These are phyloP conservation scores for Sclerotinia minor DNA, from an alignment of 2,329 filamentous ascomycete genomes.

Conservation along the genomic window DNA sequence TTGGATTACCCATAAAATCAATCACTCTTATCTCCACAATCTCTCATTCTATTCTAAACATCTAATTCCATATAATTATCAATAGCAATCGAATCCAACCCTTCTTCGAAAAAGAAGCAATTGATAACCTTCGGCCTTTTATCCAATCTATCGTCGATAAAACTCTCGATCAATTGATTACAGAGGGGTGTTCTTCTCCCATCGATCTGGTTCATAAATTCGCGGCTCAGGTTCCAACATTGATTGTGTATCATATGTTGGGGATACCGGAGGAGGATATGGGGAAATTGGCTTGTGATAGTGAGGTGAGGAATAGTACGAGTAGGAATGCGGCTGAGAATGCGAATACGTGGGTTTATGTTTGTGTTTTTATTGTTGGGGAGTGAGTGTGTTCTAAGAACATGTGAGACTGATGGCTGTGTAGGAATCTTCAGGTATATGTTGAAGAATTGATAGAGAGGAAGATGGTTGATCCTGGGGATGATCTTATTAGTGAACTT, in stretches of 20 bases:
- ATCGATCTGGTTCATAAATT: constrained; percentile 51
- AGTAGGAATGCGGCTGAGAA: constrained; percentile 13
- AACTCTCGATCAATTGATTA: constrained; percentile 47
- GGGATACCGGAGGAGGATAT: constrained; percentile 35
- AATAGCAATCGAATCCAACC: constrained; percentile 43
- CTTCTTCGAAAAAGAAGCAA: constrained; percentile 45
- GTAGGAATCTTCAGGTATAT: background rate
- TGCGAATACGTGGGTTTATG: constrained; percentile 3
- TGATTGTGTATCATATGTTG: constrained; percentile 9
- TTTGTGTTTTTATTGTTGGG: constrained; percentile 43
- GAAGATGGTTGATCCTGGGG: background rate
- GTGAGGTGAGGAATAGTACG: constrained; percentile 9
- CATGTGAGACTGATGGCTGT: background rate
- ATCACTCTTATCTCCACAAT: too few species aligned
- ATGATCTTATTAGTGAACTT: constrained; percentile 11
- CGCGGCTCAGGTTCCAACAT: constrained; percentile 50
- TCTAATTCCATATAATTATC: background rate
- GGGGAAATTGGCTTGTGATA: constrained; percentile 36
- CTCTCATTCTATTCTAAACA: background rate
- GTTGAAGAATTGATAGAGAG: background rate
- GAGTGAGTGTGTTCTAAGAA: too few species aligned
- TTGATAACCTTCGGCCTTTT: constrained; percentile 47
- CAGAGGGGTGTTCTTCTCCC: constrained; percentile 43
- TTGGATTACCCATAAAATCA: too few species aligned
- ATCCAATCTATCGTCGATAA: constrained; percentile 49